Base-by-base conservation (phyloP, 2,329 filamentous ascomycete species). In the Claviceps cyperi region DNA sequence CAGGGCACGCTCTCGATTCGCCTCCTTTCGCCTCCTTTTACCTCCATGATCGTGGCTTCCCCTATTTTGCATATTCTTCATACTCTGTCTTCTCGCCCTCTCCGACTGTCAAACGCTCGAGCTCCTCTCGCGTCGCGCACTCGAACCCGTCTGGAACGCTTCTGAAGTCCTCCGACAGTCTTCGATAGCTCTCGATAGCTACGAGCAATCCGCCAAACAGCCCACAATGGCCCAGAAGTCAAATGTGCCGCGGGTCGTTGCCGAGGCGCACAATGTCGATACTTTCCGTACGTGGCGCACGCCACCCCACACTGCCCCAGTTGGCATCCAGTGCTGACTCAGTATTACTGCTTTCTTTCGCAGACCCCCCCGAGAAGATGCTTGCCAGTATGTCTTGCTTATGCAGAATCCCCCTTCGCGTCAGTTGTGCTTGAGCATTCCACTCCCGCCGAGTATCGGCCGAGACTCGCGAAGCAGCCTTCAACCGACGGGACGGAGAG, bases 201-300 rank as follows among this genome's bases (percentile, higher is more conserved):
- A 32, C 28, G 9, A 32, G 9, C 28, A 32, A 32, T 32, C 9
- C 28, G 9, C 28, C 28, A 32, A 32, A 4, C 9, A 1, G 28
- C 28, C 3, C 39, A 60, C 54, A 53, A 77, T 78, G 75, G 69
- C 69, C 60, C 68, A 61, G 55, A 65, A 66, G 51, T 57, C 65
- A 55, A 58, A 58, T 72, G 64, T 62, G 59, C 58, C 77, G 75
- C 46, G 81, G 60, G 84, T 89, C 60, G 84, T 89, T 60, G 74
- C 75, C 54, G 85, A 89, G 73, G 83, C 84, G 61, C 84, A 88
- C 67, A 69, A 81, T 62, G 83, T 88, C 58, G 81, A 86, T 67
- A 89, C 84, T 19, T 87, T 72, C 62, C 77, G 79, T 83, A 69
- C 74, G 78, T 49, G 50, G 51, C 36, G 35, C 37, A 19, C 11